A percentile compares a stretch with the other conserved stretches of the same genome.
Evolutionary conservation across 1,284 basidiomycete genomes (phyloP).

Genomic region (Anthracocystis walkeri): DNA sequence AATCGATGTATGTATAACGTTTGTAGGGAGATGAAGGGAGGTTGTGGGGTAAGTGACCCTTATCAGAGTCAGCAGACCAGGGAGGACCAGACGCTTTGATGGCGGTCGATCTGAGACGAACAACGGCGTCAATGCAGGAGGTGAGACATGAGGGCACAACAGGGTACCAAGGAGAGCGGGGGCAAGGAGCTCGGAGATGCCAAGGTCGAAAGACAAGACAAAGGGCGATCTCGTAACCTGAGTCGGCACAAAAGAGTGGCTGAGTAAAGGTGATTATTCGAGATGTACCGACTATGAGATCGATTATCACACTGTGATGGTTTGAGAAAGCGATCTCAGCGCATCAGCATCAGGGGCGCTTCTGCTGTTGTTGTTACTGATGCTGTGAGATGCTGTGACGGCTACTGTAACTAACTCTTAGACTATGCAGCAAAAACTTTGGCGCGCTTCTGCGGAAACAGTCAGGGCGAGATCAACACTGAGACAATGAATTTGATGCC

Average conservation of each 20-base stretch:
- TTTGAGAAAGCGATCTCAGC: not conserved
- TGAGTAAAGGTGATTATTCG: not conserved
- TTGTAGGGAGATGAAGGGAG: not conserved
- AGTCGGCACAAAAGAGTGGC: not conserved
- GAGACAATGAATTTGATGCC: not conserved
- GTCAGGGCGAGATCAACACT: not conserved
- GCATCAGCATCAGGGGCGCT: not conserved
- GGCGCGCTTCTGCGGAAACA: not conserved
- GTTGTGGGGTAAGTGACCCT: not conserved
- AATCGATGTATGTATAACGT: not conserved
- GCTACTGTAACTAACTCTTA: not conserved
- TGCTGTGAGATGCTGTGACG: slow-evolving; percentile 1
- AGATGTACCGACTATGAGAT: no score
- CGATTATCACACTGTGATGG: not conserved
- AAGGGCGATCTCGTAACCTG: not conserved
- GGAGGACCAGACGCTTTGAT: not conserved
- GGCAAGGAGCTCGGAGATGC: slow-evolving; percentile 13
- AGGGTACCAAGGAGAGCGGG: not conserved
- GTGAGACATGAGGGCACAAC: slow-evolving; percentile 2
- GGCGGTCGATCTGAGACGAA: not conserved
- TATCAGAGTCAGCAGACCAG: not conserved
- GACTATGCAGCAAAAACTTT: not conserved
- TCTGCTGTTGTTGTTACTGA: not conserved
- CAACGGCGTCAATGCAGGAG: not conserved
- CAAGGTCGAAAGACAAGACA: not conserved